Evolutionary conservation across 345 rosid species (phyloP).

Genomic region (Isatis tinctoria): DNA sequence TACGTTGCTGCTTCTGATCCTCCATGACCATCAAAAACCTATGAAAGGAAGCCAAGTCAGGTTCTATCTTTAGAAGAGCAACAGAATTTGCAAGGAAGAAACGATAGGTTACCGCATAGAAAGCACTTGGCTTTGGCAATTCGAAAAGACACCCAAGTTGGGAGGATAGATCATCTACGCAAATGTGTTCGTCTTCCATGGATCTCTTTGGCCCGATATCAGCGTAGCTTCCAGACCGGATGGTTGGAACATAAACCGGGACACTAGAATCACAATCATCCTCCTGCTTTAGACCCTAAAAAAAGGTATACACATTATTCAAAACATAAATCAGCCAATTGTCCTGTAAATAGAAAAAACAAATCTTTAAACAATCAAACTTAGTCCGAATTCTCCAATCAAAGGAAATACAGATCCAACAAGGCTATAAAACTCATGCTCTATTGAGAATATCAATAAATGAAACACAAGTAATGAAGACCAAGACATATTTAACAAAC

Average conservation of each 20-base stretch:
- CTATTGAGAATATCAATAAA: not conserved
- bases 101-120: conserved; percentile 53
- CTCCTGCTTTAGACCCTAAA: conserved; percentile 5
- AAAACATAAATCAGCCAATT: not conserved
- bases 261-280: conserved; percentile 8
- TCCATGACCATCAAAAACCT: conserved; percentile 89
- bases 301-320: not conserved
- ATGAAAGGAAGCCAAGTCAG: conserved; percentile 4
- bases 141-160: conserved; percentile 50
- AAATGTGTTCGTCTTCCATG: conserved; percentile 92
- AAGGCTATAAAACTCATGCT: not conserved
- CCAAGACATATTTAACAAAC: not conserved
- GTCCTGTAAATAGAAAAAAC: not conserved
- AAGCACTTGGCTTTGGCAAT: conserved; percentile 64
- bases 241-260: conserved; percentile 42
- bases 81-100: not conserved
- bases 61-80: not conserved
- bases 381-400: not conserved
- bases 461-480: not conserved
- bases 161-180: conserved; percentile 72
- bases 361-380: not conserved
- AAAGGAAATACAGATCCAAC: not conserved
- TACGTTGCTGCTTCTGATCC: conserved; percentile 86
- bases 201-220: conserved; percentile 57
- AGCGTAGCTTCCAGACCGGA: conserved; percentile 80